Evolutionary conservation across 768 basidiomycete genomes (phyloP).

Genomic region (Auricularia sp.): DNA sequence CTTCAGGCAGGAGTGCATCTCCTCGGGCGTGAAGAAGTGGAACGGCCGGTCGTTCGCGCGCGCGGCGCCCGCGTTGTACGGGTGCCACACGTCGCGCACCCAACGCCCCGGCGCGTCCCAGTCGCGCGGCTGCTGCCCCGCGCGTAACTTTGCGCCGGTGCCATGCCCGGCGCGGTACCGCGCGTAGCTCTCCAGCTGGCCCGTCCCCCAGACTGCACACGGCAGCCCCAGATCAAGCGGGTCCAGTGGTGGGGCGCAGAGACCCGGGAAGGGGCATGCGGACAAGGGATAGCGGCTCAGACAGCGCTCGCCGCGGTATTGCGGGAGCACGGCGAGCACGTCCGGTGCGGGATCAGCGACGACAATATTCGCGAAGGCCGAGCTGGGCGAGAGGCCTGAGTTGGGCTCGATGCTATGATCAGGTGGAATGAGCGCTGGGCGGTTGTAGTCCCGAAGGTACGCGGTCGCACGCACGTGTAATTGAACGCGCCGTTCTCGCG

Average conservation of each 20-base stretch:
- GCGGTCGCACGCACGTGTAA: not conserved
- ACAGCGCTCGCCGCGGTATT: not conserved
- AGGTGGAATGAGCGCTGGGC: not conserved
- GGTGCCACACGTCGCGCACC: not conserved
- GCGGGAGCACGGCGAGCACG: not conserved
- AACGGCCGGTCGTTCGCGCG: not conserved
- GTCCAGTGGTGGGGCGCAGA: not conserved
- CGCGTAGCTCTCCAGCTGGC: not conserved
- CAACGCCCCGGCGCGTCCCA: constrained; percentile 1
- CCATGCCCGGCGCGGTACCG: not conserved
- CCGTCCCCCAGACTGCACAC: not conserved
- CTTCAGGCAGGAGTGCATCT: not conserved
- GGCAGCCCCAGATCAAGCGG: not conserved
- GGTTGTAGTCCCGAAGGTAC: not conserved
- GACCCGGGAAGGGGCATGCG: not conserved
- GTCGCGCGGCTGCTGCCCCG: not conserved
- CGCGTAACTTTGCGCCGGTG: not conserved
- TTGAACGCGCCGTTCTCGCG: not conserved
- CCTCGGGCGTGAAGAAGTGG: not conserved
- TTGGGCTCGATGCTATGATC: not conserved
- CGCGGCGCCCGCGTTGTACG: not conserved
- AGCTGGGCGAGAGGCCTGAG: not conserved
- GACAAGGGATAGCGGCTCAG: not conserved
- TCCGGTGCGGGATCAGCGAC: not conserved
- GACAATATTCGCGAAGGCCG: not conserved